phyloP scores from a whole-genome alignment of 305 asterid genomes.

The Fraxinus sp. region DNA sequence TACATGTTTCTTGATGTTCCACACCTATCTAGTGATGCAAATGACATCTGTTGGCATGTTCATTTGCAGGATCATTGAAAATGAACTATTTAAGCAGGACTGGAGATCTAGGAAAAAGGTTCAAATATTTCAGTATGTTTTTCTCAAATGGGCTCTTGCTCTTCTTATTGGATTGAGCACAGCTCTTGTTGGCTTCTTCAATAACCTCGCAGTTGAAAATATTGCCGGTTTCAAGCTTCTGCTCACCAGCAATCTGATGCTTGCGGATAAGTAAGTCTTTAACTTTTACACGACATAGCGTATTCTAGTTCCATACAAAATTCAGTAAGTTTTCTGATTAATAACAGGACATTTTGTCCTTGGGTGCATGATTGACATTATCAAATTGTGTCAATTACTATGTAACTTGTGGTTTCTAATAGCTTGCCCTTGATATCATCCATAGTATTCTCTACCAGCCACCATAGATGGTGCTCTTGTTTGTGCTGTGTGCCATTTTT shows the following conservation, averaged over 20 bases:
- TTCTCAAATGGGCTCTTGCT: conserved; percentile 88
- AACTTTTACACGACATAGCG: conserved; percentile 12
- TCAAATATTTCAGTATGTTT: conserved; percentile 74
- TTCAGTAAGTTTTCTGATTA: conserved; percentile 3
- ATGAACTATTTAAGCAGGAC: conserved; percentile 86
- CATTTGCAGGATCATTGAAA: conserved; percentile 74
- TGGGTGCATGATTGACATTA: neutral
- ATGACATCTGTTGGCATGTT: neutral
- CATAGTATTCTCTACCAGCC: conserved; percentile 5
- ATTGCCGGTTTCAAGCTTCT: conserved; percentile 88
- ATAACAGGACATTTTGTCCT: conserved; percentile 9
- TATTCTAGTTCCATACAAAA: neutral
- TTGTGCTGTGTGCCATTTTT: neutral
- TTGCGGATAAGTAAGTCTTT: conserved; percentile 49
- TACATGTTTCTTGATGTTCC: neutral
- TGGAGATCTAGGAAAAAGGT: conserved; percentile 86
- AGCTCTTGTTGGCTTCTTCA: conserved; percentile 80
- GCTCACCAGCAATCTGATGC: conserved; percentile 63
- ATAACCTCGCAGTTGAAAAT: conserved; percentile 86
- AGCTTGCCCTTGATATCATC: neutral
- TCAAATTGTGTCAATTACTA: neutral
- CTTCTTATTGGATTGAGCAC: conserved; percentile 84
- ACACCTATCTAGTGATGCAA: neutral
- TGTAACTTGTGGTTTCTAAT: neutral
- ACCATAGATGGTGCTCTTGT: neutral